These are phyloP conservation scores for Vigna angularis DNA, from an alignment of 306 rosid species.

Conservation along the genomic window DNA sequence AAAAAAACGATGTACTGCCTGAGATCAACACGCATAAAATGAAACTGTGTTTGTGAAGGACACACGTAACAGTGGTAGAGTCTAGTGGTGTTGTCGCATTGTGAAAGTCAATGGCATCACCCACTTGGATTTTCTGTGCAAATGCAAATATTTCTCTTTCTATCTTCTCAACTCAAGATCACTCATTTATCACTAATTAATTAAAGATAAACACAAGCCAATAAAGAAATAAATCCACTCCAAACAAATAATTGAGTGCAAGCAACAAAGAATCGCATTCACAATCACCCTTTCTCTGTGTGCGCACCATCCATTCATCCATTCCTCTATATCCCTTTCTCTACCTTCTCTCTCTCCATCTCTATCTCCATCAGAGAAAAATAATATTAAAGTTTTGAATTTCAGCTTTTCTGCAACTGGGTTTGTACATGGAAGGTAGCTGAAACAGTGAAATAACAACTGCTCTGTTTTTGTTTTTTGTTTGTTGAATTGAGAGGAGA, in stretches of 20 bases:
- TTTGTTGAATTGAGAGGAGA: not conserved
- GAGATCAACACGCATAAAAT: not conserved
- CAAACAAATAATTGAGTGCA: constrained; percentile 37
- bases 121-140: constrained; percentile 29
- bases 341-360: constrained; percentile 9
- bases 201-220: not conserved
- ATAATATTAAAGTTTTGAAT: not conserved
- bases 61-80: not conserved
- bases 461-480: not conserved
- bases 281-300: constrained; percentile 7
- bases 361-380: not conserved
- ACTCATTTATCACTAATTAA: not conserved
- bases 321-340: constrained; percentile 10
- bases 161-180: not conserved
- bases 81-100: not conserved
- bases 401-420: not conserved
- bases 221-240: not conserved
- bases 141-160: not conserved
- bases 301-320: constrained; percentile 20
- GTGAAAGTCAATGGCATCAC: constrained; percentile 38
- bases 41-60: not conserved
- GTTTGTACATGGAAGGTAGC: not conserved
- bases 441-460: constrained; percentile 31
- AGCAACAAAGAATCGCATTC: constrained; percentile 25
- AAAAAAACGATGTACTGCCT: no score